Evolutionary conservation across 176 grass and related monocot species (phyloP).

Genomic region (Elymus sibiricus): DNA sequence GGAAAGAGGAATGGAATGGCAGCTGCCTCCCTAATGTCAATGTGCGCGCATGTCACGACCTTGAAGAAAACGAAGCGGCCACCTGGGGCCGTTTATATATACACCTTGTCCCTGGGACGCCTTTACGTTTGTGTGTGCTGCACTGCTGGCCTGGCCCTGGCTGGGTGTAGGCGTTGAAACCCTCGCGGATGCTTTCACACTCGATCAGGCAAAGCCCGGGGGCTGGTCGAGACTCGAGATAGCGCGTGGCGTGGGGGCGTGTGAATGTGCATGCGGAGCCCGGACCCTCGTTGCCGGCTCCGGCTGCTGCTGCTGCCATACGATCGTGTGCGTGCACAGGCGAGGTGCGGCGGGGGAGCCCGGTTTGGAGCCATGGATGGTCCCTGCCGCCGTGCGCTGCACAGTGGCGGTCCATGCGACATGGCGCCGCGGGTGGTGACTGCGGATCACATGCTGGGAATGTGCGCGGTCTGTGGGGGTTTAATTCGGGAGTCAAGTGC

Average conservation of each 20-base stretch:
- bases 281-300: neutral
- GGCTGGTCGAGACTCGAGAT: neutral
- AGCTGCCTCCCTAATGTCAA: slow-evolving; percentile 32
- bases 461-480: neutral
- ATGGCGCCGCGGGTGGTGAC: neutral
- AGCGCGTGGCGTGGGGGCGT: neutral
- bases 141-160: neutral
- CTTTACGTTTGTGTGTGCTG: slow-evolving; percentile 15
- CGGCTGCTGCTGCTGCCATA: neutral
- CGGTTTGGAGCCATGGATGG: neutral
- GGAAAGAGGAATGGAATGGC: neutral
- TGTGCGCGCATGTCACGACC: slow-evolving; percentile 30
- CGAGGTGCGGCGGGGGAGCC: neutral
- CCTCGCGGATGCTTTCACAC: slow-evolving; percentile 36
- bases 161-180: neutral
- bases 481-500: neutral
- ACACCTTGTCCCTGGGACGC: neutral
- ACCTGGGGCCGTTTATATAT: slow-evolving; percentile 26
- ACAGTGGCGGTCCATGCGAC: neutral
- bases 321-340: neutral
- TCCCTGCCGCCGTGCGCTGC: neutral
- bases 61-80: slow-evolving; percentile 20
- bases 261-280: slow-evolving; percentile 14
- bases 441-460: neutral
- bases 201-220: neutral